Conservation (phyloP, 768 basidiomycete species). For the Mycena rosella region DNA sequence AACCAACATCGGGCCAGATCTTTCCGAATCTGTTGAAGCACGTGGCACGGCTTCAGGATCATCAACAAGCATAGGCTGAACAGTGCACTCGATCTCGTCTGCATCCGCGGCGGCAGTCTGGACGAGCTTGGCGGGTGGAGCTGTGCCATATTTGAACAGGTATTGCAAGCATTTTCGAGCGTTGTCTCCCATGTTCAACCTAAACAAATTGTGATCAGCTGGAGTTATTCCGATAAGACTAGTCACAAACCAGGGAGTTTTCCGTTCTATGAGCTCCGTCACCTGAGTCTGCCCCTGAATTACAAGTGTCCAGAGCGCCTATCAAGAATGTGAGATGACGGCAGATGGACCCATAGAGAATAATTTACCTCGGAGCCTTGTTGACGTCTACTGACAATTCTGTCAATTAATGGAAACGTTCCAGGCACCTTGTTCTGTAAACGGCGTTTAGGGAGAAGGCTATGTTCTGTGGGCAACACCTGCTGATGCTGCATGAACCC, state of each 20-base stretch:
- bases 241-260: neutral
- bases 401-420: neutral
- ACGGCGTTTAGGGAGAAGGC: neutral
- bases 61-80: too few species aligned
- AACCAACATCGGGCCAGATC: too few species aligned
- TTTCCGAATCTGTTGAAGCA: too few species aligned
- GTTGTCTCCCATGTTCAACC: neutral
- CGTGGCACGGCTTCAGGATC: too few species aligned
- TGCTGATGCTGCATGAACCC: neutral
- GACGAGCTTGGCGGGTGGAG: neutral
- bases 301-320: slow-evolving; percentile 10
- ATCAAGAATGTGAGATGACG: neutral
- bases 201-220: too few species aligned
- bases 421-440: too few species aligned
- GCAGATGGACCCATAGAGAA: neutral
- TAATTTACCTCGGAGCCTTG: neutral
- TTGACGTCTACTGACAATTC: neutral
- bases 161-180: neutral
- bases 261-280: neutral
- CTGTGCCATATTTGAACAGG: neutral
- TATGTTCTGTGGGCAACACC: neutral
- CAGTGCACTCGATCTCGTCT: too few species aligned
- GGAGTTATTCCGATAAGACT: too few species aligned
- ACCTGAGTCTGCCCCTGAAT: neutral
- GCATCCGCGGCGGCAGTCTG: too few species aligned